These are phyloP conservation scores for Calonectria pseudoreteaudii DNA, from an alignment of 2,329 filamentous ascomycete genomes.

Conservation along the genomic window DNA sequence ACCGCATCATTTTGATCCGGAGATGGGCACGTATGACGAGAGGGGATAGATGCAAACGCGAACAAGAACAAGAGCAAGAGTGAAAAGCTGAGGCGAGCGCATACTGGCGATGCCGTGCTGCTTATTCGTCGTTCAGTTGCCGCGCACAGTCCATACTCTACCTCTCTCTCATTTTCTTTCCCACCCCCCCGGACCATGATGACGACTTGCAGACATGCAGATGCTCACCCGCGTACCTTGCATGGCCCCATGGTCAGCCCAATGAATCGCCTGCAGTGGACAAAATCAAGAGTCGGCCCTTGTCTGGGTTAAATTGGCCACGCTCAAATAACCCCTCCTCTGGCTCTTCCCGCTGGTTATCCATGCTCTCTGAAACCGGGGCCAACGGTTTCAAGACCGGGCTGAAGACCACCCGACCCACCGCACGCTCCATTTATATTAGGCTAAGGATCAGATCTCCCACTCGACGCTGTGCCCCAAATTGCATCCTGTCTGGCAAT, in stretches of 20 bases:
- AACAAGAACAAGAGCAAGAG: neutral
- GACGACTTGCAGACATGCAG: neutral
- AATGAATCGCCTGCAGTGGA: neutral
- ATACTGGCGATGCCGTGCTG: neutral
- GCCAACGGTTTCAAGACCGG: slow-evolving; percentile 38
- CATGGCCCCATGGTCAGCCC: neutral
- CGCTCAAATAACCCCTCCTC: slow-evolving; percentile 12
- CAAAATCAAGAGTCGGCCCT: slow-evolving; percentile 1
- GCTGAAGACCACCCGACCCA: slow-evolving; percentile 36
- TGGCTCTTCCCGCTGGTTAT: neutral
- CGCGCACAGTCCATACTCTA: neutral
- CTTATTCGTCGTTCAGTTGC: neutral
- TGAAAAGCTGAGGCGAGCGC: neutral
- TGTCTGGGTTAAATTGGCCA: slow-evolving; percentile 20
- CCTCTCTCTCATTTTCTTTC: neutral
- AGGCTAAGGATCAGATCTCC: slow-evolving; percentile 34
- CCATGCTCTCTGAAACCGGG: slow-evolving; percentile 30
- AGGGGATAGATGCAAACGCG: neutral
- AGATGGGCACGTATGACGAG: neutral
- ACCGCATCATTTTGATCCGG: neutral
- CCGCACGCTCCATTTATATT: slow-evolving; percentile 33
- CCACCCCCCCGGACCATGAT: neutral
- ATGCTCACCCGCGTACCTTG: slow-evolving; percentile 5
- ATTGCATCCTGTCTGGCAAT: slow-evolving; percentile 17
- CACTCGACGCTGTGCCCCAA: slow-evolving; percentile 26